Base-by-base conservation (phyloP, 345 rosid genomes). In the Moricandia moricandioides region DNA sequence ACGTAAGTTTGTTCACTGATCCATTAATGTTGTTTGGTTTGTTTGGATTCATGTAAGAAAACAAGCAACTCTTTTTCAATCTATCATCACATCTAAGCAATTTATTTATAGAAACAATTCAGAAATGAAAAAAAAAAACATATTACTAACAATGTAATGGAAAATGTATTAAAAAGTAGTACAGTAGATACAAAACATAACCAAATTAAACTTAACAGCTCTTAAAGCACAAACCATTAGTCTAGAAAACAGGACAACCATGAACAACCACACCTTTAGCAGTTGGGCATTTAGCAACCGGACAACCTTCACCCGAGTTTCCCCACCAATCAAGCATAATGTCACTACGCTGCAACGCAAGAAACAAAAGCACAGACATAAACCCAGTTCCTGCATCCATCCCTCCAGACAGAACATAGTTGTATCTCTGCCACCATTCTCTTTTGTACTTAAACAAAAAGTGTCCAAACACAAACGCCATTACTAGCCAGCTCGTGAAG, bases 321-420 rank as follows among this genome's bases (percentile, higher is more conserved):
- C 93, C 98, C 97, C 96, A 91, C 97, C 97, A 93, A 8, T 72
- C 39, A 7, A 93, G 1, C 1, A 2, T 5, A n/a, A 93, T 73
- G 8, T 77, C 67, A 63, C 61, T 67, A 7, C 84, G 84, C 49
- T 83, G 85, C 45, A 90, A 78, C 18, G 82, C 60, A 4, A 89
- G 63, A 68, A 88, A 90, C 67, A 93, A 13, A 70, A 93, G 66
- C 14, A 93, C 66, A 0, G 91, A 74, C 88, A 88, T 86, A 21
- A 91, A 93, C 0, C 96, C 97, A 0, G 90, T 87, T 45, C 97
- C 93, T 2, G 92, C 96, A 67, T 91, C 98, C 18, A 91, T 82
- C 1, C 95, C 97, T 3, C 93, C 96, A 0, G 95, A 87, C 35
- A 89, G 60, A 33, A 93, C 81, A 9, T 93, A 93, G 72, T 89